Percentiles rank a stretch among this genome's conserved stretches.
These are phyloP conservation scores for Trametes versicolor DNA, from an alignment of 1,284 basidiomycete genomes.

Conservation along the genomic window DNA sequence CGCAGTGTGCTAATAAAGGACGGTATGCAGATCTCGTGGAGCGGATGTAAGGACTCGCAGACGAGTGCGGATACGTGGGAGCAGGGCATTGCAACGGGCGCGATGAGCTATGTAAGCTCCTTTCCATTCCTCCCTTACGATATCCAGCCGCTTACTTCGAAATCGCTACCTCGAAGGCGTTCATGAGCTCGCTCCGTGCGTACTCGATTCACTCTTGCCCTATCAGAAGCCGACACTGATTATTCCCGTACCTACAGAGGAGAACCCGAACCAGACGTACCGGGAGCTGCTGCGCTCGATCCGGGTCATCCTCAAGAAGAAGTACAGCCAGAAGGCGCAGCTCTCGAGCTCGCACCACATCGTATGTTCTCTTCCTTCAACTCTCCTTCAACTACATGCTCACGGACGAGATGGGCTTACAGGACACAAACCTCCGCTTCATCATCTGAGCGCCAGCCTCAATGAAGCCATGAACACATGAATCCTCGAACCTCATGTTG, in stretches of 20 bases:
- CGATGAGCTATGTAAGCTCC: slow-evolving; percentile 79
- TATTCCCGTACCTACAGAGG: slow-evolving; percentile 45
- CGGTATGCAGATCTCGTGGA: slow-evolving; percentile 71
- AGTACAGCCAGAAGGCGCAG: slow-evolving; percentile 86
- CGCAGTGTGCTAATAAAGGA: neutral
- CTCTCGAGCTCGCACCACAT: slow-evolving; percentile 78
- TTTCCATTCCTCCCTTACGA: neutral
- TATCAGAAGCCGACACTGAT: slow-evolving; percentile 4
- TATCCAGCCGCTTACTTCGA: neutral
- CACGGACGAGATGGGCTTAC: neutral
- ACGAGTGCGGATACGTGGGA: slow-evolving; percentile 92
- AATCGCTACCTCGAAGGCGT: slow-evolving; percentile 60
- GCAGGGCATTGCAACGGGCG: slow-evolving; percentile 85
- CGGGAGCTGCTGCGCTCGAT: slow-evolving; percentile 76
- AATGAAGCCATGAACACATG: neutral
- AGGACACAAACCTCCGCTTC: slow-evolving; percentile 49
- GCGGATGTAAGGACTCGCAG: slow-evolving; percentile 93
- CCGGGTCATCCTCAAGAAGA: slow-evolving; percentile 66
- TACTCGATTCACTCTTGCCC: slow-evolving; percentile 6
- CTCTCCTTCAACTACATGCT: neutral
- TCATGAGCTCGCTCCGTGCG: slow-evolving; percentile 67
- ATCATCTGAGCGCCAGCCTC: slow-evolving; percentile 40
- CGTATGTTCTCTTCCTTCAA: slow-evolving; percentile 46
- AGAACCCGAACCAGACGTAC: slow-evolving; percentile 78
- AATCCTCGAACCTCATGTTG: neutral